phyloP scores from a whole-genome alignment of 768 basidiomycete species.

The Exidia glandulosa region DNA sequence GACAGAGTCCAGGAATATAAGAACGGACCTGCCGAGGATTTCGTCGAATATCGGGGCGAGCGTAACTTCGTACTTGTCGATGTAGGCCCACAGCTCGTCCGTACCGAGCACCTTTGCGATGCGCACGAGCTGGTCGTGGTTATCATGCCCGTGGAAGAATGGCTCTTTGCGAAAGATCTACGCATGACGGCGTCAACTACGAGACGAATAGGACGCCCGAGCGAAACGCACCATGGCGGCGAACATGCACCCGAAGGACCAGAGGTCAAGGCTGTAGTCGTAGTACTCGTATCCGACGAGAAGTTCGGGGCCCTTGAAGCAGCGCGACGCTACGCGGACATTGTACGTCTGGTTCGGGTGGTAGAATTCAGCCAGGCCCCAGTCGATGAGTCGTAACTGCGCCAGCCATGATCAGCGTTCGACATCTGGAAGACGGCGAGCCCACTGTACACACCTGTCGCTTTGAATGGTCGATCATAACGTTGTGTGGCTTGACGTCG shows the following conservation, averaged over 20 bases:
- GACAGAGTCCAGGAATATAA: not conserved
- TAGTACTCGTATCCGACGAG: constrained; percentile 63
- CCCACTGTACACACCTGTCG: constrained; percentile 33
- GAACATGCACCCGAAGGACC: constrained; percentile 67
- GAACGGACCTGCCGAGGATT: constrained; percentile 35
- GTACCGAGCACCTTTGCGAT: constrained; percentile 61
- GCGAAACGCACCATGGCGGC: constrained; percentile 51
- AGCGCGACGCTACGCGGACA: constrained; percentile 58
- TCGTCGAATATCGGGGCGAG: constrained; percentile 51
- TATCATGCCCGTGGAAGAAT: constrained; percentile 65
- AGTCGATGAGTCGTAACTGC: constrained; percentile 54
- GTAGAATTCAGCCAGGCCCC: constrained; percentile 71
- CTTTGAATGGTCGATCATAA: constrained; percentile 61
- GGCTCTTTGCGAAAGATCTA: constrained; percentile 66
- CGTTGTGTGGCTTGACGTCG: constrained; percentile 57
- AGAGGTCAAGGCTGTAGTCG: constrained; percentile 63
- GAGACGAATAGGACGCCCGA: not conserved
- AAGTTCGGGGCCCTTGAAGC: constrained; percentile 66
- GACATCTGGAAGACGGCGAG: not conserved
- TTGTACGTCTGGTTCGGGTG: constrained; percentile 60
- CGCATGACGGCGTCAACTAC: not conserved
- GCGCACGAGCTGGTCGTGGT: constrained; percentile 61
- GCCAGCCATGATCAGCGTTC: not conserved
- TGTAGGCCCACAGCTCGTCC: constrained; percentile 49
- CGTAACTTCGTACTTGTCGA: constrained; percentile 52